Conservation (phyloP, 1,284 basidiomycete species). For the Paramarasmius palmivorus region DNA sequence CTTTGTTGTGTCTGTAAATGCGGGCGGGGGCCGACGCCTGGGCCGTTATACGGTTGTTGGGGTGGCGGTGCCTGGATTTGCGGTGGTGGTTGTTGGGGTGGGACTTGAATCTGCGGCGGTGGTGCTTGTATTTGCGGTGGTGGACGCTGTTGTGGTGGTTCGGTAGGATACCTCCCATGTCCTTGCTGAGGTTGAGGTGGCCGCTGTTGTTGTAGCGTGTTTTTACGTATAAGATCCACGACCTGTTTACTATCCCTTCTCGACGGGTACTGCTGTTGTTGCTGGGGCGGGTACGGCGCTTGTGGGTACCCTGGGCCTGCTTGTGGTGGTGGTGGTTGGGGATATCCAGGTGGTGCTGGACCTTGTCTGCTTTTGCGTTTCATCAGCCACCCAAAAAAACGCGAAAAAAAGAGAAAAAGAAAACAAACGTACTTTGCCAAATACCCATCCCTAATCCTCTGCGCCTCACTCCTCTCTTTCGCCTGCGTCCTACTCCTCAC, state of each 20-base stretch:
- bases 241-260: constrained; percentile 9
- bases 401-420: neutral
- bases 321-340: constrained; percentile 13
- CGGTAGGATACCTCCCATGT: constrained; percentile 7
- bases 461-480: constrained; percentile 63
- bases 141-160: constrained; percentile 1
- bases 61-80: neutral
- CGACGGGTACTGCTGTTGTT: neutral
- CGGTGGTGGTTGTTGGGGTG: too few relatives aligned
- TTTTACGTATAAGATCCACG: constrained; percentile 14
- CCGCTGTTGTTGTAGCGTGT: constrained; percentile 3
- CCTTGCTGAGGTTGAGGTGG: neutral
- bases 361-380: too few relatives aligned
- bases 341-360: constrained; percentile 5
- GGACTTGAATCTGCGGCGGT: too few relatives aligned
- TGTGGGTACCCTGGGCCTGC: neutral
- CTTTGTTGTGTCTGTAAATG: constrained; percentile 15
- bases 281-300: too few relatives aligned
- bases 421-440: constrained; percentile 15
- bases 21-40: constrained; percentile 14
- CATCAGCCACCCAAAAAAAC: neutral
- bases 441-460: constrained; percentile 14
- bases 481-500: constrained; percentile 85
- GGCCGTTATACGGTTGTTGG: neutral
- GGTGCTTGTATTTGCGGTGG: neutral